Evolutionary conservation across 2,329 filamentous ascomycete genomes (phyloP).

Genomic region (Cadophora gregata): DNA sequence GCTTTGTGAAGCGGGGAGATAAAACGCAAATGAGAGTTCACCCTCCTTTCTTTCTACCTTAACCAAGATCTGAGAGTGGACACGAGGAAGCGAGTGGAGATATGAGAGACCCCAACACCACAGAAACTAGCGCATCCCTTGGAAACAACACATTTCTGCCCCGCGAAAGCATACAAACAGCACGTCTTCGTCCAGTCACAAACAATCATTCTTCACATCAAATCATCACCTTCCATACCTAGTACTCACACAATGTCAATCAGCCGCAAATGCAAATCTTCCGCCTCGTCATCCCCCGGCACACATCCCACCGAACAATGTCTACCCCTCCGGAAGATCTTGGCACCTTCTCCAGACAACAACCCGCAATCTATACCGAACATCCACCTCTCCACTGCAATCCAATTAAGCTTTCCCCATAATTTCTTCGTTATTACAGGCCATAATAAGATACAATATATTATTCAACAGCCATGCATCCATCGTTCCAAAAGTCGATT

Average conservation of each 20-base stretch:
- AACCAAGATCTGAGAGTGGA: no score
- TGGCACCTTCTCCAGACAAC: conserved; percentile 1
- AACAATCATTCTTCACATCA: neutral
- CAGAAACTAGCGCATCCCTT: no score
- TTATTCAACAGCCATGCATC: neutral
- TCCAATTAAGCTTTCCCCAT: neutral
- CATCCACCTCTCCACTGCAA: neutral
- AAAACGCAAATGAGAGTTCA: no score
- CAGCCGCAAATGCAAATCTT: neutral
- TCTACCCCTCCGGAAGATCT: conserved; percentile 11
- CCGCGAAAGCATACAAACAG: no score
- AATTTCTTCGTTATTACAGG: no score
- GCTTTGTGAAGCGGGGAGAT: no score
- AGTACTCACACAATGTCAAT: neutral
- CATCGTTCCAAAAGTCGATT: neutral
- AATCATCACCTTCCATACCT: neutral
- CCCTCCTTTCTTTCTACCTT: no score
- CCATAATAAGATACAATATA: neutral
- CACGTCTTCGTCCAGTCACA: no score
- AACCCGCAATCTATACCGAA: neutral
- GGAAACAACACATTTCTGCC: no score
- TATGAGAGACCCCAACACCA: no score
- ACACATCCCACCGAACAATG: conserved; percentile 4
- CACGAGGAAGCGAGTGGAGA: no score
- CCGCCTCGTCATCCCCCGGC: conserved; percentile 4